A percentile compares a stretch with the other conserved stretches of the same genome.
Conservation (phyloP, 306 rosid genomes). For the Carpinus fangiana region DNA sequence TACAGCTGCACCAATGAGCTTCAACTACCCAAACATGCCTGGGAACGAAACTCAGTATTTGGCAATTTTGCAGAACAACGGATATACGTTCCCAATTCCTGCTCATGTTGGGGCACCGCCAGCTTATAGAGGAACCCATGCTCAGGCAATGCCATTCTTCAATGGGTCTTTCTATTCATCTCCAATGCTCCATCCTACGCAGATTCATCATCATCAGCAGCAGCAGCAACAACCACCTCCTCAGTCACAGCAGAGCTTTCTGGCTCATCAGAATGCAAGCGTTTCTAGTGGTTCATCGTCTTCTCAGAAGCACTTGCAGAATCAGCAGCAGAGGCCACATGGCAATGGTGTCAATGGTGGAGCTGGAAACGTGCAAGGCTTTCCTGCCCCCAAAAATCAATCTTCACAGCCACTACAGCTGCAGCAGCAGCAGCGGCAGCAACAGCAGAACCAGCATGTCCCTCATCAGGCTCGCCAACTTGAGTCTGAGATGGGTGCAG, state of each 20-base stretch:
- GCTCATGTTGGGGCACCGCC: conserved; percentile 88
- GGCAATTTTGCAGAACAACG: conserved; percentile 85
- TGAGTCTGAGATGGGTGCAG: conserved; percentile 78
- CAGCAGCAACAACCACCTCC: conserved; percentile 58
- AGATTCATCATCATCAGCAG: conserved; percentile 59
- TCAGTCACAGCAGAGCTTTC: conserved; percentile 72
- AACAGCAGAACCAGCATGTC: conserved; percentile 52
- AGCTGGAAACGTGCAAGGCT: conserved; percentile 70
- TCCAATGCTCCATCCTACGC: conserved; percentile 87
- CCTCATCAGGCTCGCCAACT: conserved; percentile 63
- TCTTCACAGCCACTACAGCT: conserved; percentile 49
- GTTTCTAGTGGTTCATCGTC: conserved; percentile 72
- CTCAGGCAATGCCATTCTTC: conserved; percentile 77
- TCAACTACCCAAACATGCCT: conserved; percentile 76
- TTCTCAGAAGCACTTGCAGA: conserved; percentile 86
- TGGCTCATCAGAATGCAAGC: conserved; percentile 65
- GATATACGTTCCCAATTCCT: conserved; percentile 83
- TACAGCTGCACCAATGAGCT: conserved; percentile 73
- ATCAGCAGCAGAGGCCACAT: conserved; percentile 73
- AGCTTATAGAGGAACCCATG: conserved; percentile 77
- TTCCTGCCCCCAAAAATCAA: conserved; percentile 65
- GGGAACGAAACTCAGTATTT: conserved; percentile 83
- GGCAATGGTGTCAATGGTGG: conserved; percentile 45
- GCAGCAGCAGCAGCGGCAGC: conserved; percentile 56
- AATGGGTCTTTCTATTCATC: conserved; percentile 85